Evolutionary conservation across 345 rosid species (phyloP).

Genomic region (Erucastrum elatum): DNA sequence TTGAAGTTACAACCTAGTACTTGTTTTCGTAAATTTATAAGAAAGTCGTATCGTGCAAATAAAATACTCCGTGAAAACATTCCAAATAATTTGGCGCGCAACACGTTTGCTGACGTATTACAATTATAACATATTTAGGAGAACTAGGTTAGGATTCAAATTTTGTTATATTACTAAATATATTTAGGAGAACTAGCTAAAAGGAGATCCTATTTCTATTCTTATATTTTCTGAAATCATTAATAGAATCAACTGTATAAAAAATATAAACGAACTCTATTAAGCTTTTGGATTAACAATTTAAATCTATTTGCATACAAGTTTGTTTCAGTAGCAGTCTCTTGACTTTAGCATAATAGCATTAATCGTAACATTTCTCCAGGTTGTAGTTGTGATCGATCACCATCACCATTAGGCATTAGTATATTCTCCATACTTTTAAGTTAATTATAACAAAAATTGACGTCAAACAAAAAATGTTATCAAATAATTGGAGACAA

Average conservation of each 20-base stretch:
- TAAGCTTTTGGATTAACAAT: background rate
- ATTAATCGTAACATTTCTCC: background rate
- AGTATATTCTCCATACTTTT: background rate
- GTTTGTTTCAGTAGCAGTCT: background rate
- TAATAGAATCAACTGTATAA: background rate
- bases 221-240: background rate
- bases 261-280: background rate
- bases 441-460: slow-evolving; percentile 8
- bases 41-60: background rate
- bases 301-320: background rate
- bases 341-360: background rate
- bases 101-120: slow-evolving; percentile 15
- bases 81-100: slow-evolving; percentile 8
- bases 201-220: background rate
- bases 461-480: background rate
- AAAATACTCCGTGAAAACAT: background rate
- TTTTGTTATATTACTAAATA: background rate
- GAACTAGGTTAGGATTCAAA: background rate
- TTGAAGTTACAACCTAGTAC: background rate
- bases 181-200: background rate
- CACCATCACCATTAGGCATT: background rate
- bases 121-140: background rate
- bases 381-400: background rate
- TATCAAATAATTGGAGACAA: background rate
- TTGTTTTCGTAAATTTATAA: background rate